Percentiles rank a stretch among this genome's conserved stretches.
Conservation (phyloP, 1,139 yeast species). For the Geotrichum australiense region DNA sequence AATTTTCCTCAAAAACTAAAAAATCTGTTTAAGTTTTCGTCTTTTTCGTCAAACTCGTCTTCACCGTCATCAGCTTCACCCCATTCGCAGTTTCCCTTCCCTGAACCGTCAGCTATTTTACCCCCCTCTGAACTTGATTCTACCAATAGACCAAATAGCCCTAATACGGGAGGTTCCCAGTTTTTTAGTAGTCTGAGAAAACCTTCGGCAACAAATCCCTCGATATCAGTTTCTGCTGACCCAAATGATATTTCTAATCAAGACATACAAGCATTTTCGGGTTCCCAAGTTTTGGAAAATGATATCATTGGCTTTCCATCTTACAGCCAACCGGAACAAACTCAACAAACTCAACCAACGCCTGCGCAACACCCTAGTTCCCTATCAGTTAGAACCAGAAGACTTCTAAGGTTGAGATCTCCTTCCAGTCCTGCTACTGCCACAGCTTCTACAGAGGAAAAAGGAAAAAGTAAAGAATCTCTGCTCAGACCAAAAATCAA, state of each 20-base stretch:
- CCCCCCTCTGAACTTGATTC: conserved; percentile 1
- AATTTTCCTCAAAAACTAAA: conserved; percentile 29
- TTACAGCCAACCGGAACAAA: not conserved
- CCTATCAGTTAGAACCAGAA: conserved; percentile 14
- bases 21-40: conserved; percentile 28
- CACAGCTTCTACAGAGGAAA: not conserved
- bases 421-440: conserved; percentile 33
- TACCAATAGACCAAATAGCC: conserved; percentile 2
- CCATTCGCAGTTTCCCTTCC: not conserved
- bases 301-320: conserved; percentile 17
- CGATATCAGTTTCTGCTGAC: conserved; percentile 7
- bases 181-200: not conserved
- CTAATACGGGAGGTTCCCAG: not conserved
- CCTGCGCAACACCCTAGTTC: conserved; percentile 7
- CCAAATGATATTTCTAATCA: conserved; percentile 3
- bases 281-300: conserved; percentile 9
- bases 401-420: conserved; percentile 36
- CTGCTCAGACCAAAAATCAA: not conserved
- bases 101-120: not conserved
- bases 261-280: not conserved
- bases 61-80: not conserved
- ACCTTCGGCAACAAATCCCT: conserved; percentile 6
- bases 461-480: not conserved
- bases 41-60: conserved; percentile 4
- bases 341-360: not conserved